These are phyloP conservation scores for Barbarea vulgaris DNA, from an alignment of 345 rosid genomes.

Conservation along the genomic window DNA sequence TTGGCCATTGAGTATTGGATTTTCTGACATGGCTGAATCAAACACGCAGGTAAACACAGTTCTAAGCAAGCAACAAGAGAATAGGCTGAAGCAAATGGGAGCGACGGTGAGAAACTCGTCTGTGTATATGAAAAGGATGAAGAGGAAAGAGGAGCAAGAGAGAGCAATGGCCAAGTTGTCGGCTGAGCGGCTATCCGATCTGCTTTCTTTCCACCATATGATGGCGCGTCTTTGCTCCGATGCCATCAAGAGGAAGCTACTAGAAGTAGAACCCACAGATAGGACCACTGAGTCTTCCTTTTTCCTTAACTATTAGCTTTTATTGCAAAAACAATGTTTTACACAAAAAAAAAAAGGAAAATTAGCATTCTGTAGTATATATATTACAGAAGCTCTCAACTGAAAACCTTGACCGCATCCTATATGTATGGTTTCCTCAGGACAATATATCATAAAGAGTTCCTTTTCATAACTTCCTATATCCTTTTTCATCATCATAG, in stretches of 20 bases:
- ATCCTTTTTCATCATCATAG: conserved; percentile 10
- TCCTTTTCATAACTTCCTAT: conserved; percentile 26
- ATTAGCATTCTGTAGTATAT: conserved; percentile 9
- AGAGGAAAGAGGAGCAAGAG: conserved; percentile 52
- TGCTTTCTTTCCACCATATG: conserved; percentile 53
- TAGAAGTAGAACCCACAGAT: conserved; percentile 11
- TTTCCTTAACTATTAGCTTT: conserved; percentile 31
- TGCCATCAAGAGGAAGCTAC: conserved; percentile 50
- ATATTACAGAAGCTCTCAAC: conserved; percentile 10
- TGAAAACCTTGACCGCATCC: neutral
- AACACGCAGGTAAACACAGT: conserved; percentile 47
- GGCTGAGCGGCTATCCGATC: conserved; percentile 45
- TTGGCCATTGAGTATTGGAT: neutral
- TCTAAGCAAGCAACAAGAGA: conserved; percentile 61
- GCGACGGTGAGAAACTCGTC: conserved; percentile 68
- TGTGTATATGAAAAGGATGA: conserved; percentile 45
- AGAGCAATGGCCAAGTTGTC: conserved; percentile 57
- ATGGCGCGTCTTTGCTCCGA: conserved; percentile 60
- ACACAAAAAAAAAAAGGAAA: neutral
- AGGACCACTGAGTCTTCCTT: conserved; percentile 2
- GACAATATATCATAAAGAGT: conserved; percentile 16
- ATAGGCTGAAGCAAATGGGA: conserved; percentile 68
- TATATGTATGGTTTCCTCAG: conserved; percentile 21
- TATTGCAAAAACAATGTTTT: conserved; percentile 25
- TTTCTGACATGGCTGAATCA: conserved; percentile 22